Conservation (phyloP, 805 yeast genomes). For the Vanderwaltozyma verrucispora region DNA sequence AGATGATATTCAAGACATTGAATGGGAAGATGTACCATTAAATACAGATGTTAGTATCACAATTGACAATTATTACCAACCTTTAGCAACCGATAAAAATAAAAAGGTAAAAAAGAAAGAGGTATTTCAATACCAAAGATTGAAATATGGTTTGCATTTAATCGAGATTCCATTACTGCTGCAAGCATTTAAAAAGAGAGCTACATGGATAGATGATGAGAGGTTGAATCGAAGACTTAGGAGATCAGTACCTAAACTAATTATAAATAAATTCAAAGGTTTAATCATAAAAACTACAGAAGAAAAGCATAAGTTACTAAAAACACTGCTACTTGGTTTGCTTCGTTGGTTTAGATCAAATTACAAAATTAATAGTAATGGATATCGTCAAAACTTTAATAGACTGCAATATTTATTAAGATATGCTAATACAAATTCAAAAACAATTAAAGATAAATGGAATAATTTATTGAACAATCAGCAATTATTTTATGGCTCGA, state of each 20-base stretch:
- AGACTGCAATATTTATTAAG: conserved; percentile 7
- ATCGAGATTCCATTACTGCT: conserved; percentile 15
- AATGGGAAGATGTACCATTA: conserved; percentile 24
- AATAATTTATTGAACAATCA: conserved; percentile 5
- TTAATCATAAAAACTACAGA: conserved; percentile 1
- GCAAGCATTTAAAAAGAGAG: conserved; percentile 6
- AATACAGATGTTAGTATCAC: neutral
- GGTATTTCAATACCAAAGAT: conserved; percentile 2
- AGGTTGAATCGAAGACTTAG: conserved; percentile 13
- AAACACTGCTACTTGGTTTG: conserved; percentile 17
- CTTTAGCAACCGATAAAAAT: neutral
- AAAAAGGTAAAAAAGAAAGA: neutral
- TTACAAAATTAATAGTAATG: conserved; percentile 19
- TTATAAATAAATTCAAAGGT: conserved; percentile 11
- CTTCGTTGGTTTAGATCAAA: conserved; percentile 19
- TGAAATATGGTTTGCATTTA: conserved; percentile 13
- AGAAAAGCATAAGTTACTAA: conserved; percentile 1
- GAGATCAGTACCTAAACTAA: conserved; percentile 18
- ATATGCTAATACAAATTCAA: neutral
- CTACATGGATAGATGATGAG: conserved; percentile 9
- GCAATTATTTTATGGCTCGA: conserved; percentile 12
- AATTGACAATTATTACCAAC: too few species aligned
- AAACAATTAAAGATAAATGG: neutral
- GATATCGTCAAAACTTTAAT: conserved; percentile 18
- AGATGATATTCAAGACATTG: conserved; percentile 6